Conservation (phyloP, 176 grass and related monocot species). For the Canna indica region DNA sequence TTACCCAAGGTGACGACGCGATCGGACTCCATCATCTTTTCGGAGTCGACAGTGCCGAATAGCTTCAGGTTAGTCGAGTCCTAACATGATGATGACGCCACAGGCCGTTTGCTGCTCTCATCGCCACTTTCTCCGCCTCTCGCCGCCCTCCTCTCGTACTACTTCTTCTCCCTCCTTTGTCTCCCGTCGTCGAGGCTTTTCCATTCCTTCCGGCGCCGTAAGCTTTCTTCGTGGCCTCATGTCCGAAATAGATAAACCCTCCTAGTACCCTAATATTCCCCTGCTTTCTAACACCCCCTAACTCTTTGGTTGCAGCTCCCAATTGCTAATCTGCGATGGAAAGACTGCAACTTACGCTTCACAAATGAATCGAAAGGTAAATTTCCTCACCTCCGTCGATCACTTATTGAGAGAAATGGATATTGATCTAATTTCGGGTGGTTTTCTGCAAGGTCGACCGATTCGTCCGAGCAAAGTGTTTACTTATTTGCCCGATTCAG, state of each 20-base stretch:
- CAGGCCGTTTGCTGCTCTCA: neutral
- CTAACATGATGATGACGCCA: neutral
- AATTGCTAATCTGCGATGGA: neutral
- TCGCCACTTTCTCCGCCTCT: neutral
- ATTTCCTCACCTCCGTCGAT: neutral
- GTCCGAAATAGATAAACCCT: neutral
- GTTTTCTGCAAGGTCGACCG: neutral
- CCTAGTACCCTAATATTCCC: too few species aligned
- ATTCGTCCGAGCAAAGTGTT: neutral
- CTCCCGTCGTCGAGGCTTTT: neutral
- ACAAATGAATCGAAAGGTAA: neutral
- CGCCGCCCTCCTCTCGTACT: neutral
- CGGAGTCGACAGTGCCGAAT: too few species aligned
- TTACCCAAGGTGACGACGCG: too few species aligned
- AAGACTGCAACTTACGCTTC: neutral
- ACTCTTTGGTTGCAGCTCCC: neutral
- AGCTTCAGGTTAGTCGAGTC: too few species aligned
- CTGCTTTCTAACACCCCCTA: too few species aligned
- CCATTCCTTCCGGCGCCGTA: neutral
- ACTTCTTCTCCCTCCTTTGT: neutral
- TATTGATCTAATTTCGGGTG: neutral
- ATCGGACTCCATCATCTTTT: too few species aligned
- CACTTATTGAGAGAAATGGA: neutral
- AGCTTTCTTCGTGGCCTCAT: neutral
- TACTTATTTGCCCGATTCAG: neutral